phyloP scores from a whole-genome alignment of 805 yeast species.

The Henningerozyma blattae region DNA sequence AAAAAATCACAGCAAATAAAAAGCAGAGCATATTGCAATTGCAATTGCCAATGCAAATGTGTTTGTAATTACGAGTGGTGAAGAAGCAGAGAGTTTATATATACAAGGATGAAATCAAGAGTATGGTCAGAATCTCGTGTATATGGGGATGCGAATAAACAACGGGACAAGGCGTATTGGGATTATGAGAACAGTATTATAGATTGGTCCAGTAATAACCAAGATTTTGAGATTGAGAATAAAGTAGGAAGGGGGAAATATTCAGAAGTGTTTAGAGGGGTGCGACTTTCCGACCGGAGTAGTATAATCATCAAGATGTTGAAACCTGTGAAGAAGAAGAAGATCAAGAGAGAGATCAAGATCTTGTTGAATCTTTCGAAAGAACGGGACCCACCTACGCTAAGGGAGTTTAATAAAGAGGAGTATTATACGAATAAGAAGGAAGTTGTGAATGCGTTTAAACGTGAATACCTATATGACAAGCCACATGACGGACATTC shows the following conservation, averaged over 20 bases:
- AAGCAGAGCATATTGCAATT: too few relatives aligned
- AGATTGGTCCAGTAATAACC: constrained; percentile 46
- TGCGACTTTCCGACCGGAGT: constrained; percentile 49
- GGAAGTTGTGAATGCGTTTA: constrained; percentile 15
- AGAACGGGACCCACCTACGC: constrained; percentile 20
- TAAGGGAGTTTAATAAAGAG: constrained; percentile 12
- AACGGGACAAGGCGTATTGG: constrained; percentile 67
- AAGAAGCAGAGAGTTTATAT: too few relatives aligned
- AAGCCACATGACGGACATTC: constrained; percentile 33
- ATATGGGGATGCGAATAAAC: constrained; percentile 62
- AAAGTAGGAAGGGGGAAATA: constrained; percentile 91
- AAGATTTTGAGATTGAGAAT: constrained; percentile 61
- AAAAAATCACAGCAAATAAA: too few relatives aligned
- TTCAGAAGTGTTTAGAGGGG: constrained; percentile 88
- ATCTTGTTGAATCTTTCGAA: constrained; percentile 67
- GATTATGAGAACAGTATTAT: constrained; percentile 64
- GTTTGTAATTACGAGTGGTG: too few relatives aligned
- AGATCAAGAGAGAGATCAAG: constrained; percentile 81
- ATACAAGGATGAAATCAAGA: constrained; percentile 27
- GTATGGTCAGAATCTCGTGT: constrained; percentile 44
- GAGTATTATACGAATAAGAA: constrained; percentile 20
- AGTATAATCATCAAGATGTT: constrained; percentile 77
- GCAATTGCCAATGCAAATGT: too few relatives aligned
- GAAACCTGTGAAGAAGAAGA: constrained; percentile 87
- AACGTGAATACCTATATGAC: constrained; percentile 17